Conservation (phyloP, 2,329 filamentous ascomycete genomes). For the Pseudogymnoascus sp. region DNA sequence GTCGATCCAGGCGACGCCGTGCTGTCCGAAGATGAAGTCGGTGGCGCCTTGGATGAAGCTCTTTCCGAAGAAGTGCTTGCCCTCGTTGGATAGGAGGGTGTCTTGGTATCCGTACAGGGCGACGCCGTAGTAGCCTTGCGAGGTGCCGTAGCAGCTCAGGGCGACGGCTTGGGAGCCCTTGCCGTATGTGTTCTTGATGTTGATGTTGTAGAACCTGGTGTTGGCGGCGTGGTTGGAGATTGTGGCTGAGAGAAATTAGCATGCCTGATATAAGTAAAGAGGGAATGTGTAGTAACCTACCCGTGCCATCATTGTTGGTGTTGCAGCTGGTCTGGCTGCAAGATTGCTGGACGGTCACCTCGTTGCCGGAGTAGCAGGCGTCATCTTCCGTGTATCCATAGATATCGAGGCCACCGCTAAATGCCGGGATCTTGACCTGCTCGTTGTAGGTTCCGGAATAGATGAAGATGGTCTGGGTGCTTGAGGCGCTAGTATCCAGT, state of each 20-base stretch:
- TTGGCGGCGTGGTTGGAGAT: constrained; percentile 33
- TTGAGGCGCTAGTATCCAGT: constrained; percentile 36
- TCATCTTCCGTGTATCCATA: constrained; percentile 44
- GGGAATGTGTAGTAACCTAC: not conserved
- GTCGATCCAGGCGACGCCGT: constrained; percentile 43
- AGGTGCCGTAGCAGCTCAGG: constrained; percentile 39
- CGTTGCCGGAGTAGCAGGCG: constrained; percentile 39
- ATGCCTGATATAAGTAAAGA: not conserved
- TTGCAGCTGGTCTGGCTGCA: constrained; percentile 31
- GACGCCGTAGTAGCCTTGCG: constrained; percentile 50
- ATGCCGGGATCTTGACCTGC: constrained; percentile 43
- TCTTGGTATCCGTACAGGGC: constrained; percentile 49
- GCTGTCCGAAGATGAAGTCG: constrained; percentile 52
- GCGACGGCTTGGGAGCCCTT: constrained; percentile 44
- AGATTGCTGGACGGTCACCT: constrained; percentile 37
- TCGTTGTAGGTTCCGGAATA: constrained; percentile 47
- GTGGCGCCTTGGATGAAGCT: constrained; percentile 49
- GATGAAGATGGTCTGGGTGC: constrained; percentile 46
- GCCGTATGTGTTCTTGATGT: constrained; percentile 44
- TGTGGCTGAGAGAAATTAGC: constrained; percentile 17
- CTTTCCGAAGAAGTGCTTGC: constrained; percentile 46
- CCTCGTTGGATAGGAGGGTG: constrained; percentile 40
- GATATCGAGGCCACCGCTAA: constrained; percentile 40
- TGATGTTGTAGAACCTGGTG: constrained; percentile 51
- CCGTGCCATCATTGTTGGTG: constrained; percentile 34